Evolutionary conservation across 2,329 filamentous ascomycete genomes (phyloP).

Genomic region (Beauveria sp.): DNA sequence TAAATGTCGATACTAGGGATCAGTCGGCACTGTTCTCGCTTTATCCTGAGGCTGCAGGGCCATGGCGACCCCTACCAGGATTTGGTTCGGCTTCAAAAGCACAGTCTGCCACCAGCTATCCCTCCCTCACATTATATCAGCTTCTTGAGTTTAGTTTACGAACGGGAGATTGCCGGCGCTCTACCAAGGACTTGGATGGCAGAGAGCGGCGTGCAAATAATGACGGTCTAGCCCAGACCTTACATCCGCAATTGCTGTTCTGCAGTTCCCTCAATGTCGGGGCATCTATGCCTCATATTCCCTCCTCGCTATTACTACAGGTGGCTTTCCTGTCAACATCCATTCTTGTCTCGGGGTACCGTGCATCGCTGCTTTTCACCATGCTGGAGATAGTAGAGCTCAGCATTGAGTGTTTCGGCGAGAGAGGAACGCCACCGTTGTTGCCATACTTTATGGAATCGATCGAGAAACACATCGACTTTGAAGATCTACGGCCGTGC

Average conservation of each 20-base stretch:
- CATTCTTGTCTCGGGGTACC: conserved; percentile 24
- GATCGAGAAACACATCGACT: conserved; percentile 24
- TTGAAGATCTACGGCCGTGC: conserved; percentile 24
- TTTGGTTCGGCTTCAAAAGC: conserved; percentile 21
- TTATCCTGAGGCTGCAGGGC: conserved; percentile 66
- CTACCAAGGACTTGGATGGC: conserved; percentile 12
- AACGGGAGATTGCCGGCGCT: conserved; percentile 13
- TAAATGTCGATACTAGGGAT: conserved; percentile 34
- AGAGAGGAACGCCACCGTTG: conserved; percentile 27
- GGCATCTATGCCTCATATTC: conserved; percentile 25
- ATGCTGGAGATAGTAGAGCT: conserved; percentile 29
- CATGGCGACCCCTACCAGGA: conserved; percentile 50
- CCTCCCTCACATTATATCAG: conserved; percentile 1
- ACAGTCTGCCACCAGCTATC: background rate
- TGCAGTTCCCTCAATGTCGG: conserved; percentile 32
- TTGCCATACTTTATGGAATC: conserved; percentile 28
- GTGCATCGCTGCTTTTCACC: conserved; percentile 29
- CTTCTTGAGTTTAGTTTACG: conserved; percentile 2
- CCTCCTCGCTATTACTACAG: conserved; percentile 30
- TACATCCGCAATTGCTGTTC: conserved; percentile 29
- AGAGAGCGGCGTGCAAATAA: conserved; percentile 15
- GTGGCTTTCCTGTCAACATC: conserved; percentile 31
- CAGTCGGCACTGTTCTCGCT: conserved; percentile 51
- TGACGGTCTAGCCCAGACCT: conserved; percentile 24
- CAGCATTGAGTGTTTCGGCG: conserved; percentile 25